Base-by-base conservation (phyloP, 179 eudicot genomes). In the Carnegiea gigantea region DNA sequence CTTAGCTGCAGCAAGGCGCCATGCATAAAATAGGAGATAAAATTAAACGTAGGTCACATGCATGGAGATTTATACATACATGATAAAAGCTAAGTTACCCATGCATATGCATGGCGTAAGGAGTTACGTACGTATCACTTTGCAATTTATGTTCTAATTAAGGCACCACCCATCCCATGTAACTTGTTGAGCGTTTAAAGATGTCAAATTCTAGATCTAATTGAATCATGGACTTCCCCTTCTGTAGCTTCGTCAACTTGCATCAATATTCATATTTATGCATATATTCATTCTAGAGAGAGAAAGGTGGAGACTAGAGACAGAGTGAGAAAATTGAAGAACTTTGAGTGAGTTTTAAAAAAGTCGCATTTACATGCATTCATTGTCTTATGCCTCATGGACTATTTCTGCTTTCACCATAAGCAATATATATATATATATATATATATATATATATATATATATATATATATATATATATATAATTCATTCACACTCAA, bases 141-240 rank as follows among this genome's bases (percentile, higher is more conserved):
- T 67, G 38, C 72, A 28, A 67, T 67, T 67, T 12, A 67, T 67
- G 72, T 28, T 67, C 1, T 28, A 67, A 3, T 67, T 2, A 67
- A 67, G 72, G 20, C 0, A 62, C 68, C 68, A 18, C 70, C 14
- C 14, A 9, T 18, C 62, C 62, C 62, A 51, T 71, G 23, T 71
- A 71, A 18, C 49, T 71, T 71, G 75, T 14, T 36, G 48, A 8
- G 43, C 73, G 8, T 30, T 14, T 68, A 68, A 30, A 10, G 28
- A 14, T 62, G 68, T 21, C 26, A 28, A 9, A 23, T 10, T 67
- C 6, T 28, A 67, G 71, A 60, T 60, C 71, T 62, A n/a, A 20
- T 33, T 30, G 44, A n/a, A 71, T 33, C 75, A 71, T 71, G 75
- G 49, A 71, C 75, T 71, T 71, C 3, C 21, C 62, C n/a, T 28